Evolutionary conservation across 768 basidiomycete genomes (phyloP).

Genomic region (Amanita rubescens): DNA sequence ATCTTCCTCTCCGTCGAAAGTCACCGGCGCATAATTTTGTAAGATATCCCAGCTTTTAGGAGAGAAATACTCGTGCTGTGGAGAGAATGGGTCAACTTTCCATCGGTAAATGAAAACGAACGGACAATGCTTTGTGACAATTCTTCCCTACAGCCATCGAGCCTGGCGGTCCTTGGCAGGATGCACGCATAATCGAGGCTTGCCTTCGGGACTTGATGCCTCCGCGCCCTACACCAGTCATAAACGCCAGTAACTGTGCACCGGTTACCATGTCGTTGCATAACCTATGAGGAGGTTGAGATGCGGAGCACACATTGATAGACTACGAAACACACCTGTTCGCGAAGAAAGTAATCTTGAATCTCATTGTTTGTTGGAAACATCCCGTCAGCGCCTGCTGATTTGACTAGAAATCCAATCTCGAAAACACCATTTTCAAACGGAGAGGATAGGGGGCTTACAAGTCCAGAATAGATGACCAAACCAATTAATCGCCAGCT

Average conservation of each 20-base stretch:
- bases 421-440: neutral
- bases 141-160: neutral
- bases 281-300: neutral
- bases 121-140: neutral
- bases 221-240: constrained; percentile 3
- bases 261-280: constrained; percentile 4
- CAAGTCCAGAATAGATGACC: constrained; percentile 6
- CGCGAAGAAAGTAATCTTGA: constrained; percentile 3
- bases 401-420: neutral
- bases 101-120: neutral
- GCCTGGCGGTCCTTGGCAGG: constrained; percentile 4
- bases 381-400: constrained; percentile 5
- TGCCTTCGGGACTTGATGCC: constrained; percentile 7
- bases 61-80: constrained; percentile 3
- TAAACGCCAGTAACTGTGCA: constrained; percentile 4
- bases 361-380: neutral
- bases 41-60: constrained; percentile 4
- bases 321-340: neutral
- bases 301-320: neutral
- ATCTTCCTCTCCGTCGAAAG: neutral
- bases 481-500: constrained; percentile 3
- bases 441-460: neutral
- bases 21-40: neutral
- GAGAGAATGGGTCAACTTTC: neutral
- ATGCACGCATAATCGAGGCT: constrained; percentile 7